Percentiles rank a stretch among this genome's conserved stretches.
These are phyloP conservation scores for Delphinella strobiligena DNA, from an alignment of 2,329 filamentous ascomycete species.

Conservation along the genomic window DNA sequence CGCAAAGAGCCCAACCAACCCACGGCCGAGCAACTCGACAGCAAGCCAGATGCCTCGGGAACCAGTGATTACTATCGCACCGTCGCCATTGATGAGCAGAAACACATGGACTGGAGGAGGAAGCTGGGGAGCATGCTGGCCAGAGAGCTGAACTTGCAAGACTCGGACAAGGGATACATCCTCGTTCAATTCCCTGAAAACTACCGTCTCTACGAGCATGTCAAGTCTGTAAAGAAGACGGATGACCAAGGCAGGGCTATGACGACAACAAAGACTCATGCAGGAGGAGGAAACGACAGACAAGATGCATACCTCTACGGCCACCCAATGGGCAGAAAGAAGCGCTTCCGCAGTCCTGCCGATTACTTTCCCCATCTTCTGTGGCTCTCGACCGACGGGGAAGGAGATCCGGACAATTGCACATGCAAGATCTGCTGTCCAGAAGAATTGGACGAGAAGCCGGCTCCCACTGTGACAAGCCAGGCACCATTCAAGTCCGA, in stretches of 20 bases:
- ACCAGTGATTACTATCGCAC: conserved; percentile 43
- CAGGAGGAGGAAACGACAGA: conserved; percentile 39
- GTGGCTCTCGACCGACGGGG: conserved; percentile 43
- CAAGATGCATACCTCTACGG: conserved; percentile 51
- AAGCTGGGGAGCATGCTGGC: conserved; percentile 49
- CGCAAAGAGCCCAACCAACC: conserved; percentile 41
- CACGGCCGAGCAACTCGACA: conserved; percentile 38
- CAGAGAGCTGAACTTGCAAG: conserved; percentile 30
- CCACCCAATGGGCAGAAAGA: conserved; percentile 44
- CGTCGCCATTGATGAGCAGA: conserved; percentile 37
- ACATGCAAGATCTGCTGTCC: conserved; percentile 46
- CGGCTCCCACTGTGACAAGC: too few species aligned
- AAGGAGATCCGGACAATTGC: conserved; percentile 42
- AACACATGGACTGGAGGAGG: conserved; percentile 45
- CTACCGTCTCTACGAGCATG: conserved; percentile 47
- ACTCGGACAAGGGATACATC: conserved; percentile 32
- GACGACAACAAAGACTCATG: conserved; percentile 37
- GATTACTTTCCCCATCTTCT: conserved; percentile 50
- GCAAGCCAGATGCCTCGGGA: conserved; percentile 40
- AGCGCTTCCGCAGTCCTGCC: conserved; percentile 45
- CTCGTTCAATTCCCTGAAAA: conserved; percentile 43
- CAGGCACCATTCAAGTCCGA: too few species aligned
- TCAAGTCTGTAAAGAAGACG: conserved; percentile 35
- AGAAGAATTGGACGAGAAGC: conserved; percentile 27
- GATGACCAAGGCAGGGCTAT: conserved; percentile 31